Evolutionary conservation across 2,329 filamentous ascomycete genomes (phyloP).

Genomic region (Westerdykella sp.): DNA sequence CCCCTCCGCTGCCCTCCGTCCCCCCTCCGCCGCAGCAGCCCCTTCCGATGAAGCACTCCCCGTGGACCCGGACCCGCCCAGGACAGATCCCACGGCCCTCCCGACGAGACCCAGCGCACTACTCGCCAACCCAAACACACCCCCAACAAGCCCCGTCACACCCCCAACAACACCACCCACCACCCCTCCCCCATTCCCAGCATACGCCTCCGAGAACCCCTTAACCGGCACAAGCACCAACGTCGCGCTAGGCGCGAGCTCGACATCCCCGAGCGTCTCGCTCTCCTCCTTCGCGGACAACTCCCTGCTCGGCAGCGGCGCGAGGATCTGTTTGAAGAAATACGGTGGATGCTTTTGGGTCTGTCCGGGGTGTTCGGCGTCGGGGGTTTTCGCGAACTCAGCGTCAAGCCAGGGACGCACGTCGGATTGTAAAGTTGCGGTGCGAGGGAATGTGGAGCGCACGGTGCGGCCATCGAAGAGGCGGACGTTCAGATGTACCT

Average conservation of each 20-base stretch:
- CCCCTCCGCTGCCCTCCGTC: no score
- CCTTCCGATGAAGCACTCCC: constrained; percentile 12
- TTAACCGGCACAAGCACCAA: constrained; percentile 71
- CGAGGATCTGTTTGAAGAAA: constrained; percentile 76
- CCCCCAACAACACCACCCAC: constrained; percentile 18
- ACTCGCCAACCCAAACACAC: constrained; percentile 31
- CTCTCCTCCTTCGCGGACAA: constrained; percentile 72
- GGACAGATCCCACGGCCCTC: constrained; percentile 25
- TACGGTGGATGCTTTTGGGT: constrained; percentile 52
- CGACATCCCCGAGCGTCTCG: constrained; percentile 61
- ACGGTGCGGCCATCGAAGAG: constrained; percentile 80
- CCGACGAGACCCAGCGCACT: constrained; percentile 30
- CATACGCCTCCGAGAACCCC: constrained; percentile 55
- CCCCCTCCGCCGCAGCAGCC: no score
- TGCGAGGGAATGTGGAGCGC: constrained; percentile 62
- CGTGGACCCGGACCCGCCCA: constrained; percentile 9
- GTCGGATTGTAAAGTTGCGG: constrained; percentile 55
- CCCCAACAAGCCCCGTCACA: constrained; percentile 27
- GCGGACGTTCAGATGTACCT: constrained; percentile 60
- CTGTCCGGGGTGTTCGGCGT: constrained; percentile 6
- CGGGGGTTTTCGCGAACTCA: constrained; percentile 20
- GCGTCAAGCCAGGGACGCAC: constrained; percentile 72
- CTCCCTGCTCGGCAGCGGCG: constrained; percentile 67
- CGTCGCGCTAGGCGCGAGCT: constrained; percentile 71
- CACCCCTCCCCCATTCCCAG: constrained; percentile 27